Conservation (phyloP, 2,329 filamentous ascomycete species). For the Trichoderma polysporum region DNA sequence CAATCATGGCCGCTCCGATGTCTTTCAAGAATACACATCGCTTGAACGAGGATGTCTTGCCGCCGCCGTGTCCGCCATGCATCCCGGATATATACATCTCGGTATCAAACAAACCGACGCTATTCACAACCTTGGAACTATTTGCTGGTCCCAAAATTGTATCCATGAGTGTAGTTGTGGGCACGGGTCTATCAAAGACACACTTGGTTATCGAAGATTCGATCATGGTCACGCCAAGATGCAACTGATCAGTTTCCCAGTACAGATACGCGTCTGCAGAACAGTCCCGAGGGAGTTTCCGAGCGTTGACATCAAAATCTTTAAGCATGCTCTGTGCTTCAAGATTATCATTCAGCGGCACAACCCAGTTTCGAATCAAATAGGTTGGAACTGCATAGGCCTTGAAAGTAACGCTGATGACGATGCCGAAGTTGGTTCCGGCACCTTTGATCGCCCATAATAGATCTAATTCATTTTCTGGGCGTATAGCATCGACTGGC, state of each 20-base stretch:
- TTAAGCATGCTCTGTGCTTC: conserved; percentile 37
- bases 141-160: conserved; percentile 37
- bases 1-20: conserved; percentile 40
- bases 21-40: conserved; percentile 59
- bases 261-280: conserved; percentile 60
- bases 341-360: conserved; percentile 33
- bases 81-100: conserved; percentile 62
- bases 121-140: conserved; percentile 41
- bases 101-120: conserved; percentile 53
- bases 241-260: conserved; percentile 43
- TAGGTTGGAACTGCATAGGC: conserved; percentile 44
- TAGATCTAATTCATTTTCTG: conserved; percentile 50
- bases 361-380: conserved; percentile 40
- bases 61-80: conserved; percentile 57
- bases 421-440: conserved; percentile 59
- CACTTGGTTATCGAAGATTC: conserved; percentile 36
- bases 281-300: conserved; percentile 39
- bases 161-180: conserved; percentile 9
- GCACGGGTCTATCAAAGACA: conserved; percentile 19
- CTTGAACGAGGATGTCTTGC: conserved; percentile 65
- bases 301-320: conserved; percentile 43
- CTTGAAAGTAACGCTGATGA: conserved; percentile 53
- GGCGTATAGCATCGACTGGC: conserved; percentile 42
- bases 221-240: conserved; percentile 53
- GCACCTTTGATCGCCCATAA: conserved; percentile 60